Evolutionary conservation across 2,329 filamentous ascomycete genomes (phyloP).

Genomic region (Monosporascus sp.): DNA sequence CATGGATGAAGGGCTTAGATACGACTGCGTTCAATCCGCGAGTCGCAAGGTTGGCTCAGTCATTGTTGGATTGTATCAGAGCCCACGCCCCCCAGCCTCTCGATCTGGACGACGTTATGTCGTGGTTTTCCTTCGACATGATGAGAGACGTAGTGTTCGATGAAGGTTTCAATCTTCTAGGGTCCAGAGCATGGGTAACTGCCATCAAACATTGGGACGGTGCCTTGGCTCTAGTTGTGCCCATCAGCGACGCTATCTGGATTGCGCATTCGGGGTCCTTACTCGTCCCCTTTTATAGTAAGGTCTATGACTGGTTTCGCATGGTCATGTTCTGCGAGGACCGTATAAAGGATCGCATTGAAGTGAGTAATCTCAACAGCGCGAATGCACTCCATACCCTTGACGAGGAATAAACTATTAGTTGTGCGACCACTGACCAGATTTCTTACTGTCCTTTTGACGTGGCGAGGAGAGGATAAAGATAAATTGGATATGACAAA

Average conservation of each 20-base stretch:
- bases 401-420: not conserved
- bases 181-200: slow-evolving; percentile 6
- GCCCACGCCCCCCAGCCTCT: slow-evolving; percentile 3
- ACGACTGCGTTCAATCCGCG: slow-evolving; percentile 15
- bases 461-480: slow-evolving; percentile 8
- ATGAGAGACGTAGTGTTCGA: slow-evolving; percentile 16
- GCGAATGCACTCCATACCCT: not conserved
- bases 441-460: not conserved
- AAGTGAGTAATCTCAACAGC: slow-evolving; percentile 4
- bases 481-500: slow-evolving; percentile 10
- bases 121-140: slow-evolving; percentile 14
- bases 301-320: slow-evolving; percentile 11
- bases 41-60: slow-evolving; percentile 5
- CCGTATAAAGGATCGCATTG: slow-evolving; percentile 8
- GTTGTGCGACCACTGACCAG: not conserved
- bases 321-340: slow-evolving; percentile 15
- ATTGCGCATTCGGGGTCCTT: slow-evolving; percentile 13
- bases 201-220: slow-evolving; percentile 10
- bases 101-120: slow-evolving; percentile 13
- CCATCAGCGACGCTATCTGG: slow-evolving; percentile 12
- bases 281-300: slow-evolving; percentile 7
- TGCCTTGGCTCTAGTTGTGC: slow-evolving; percentile 12
- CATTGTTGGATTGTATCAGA: slow-evolving; percentile 8
- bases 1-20: not conserved
- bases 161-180: slow-evolving; percentile 10